Conservation (phyloP, 371 early-diverging fungal genomes). For the Quaeritorhiza haematococci region DNA sequence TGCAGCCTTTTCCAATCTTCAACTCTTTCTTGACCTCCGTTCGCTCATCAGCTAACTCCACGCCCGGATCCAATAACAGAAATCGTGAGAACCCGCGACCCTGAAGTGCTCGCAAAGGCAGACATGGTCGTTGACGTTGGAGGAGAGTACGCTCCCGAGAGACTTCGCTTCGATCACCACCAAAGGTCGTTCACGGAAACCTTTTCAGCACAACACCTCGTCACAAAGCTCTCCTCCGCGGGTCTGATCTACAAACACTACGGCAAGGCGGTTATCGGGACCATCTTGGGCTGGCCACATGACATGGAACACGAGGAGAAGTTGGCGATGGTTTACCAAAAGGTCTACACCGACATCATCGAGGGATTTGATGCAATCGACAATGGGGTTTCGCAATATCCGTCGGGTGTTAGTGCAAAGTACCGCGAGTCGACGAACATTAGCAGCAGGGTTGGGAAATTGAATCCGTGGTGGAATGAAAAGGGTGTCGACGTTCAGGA, state of each 20-base stretch:
- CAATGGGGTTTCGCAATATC: constrained; percentile 87
- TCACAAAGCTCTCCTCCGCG: constrained; percentile 88
- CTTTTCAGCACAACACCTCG: constrained; percentile 69
- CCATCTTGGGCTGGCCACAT: constrained; percentile 50
- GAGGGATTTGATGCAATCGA: constrained; percentile 41
- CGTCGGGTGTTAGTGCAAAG: constrained; percentile 65
- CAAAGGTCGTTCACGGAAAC: constrained; percentile 92
- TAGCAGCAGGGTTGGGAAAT: constrained; percentile 67
- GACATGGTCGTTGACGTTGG: constrained; percentile 98
- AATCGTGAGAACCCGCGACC: constrained; percentile 86
- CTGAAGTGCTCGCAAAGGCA: constrained; percentile 67
- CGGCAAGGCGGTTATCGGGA: constrained; percentile 73
- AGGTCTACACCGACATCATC: constrained; percentile 69
- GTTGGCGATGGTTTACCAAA: constrained; percentile 65
- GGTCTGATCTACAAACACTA: constrained; percentile 88
- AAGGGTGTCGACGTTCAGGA: constrained; percentile 48
- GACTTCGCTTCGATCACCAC: constrained; percentile 92
- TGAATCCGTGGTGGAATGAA: constrained; percentile 94
- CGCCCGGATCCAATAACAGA: constrained; percentile 15
- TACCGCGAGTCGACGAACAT: constrained; percentile 83
- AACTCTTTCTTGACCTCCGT: background rate
- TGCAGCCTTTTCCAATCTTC: background rate
- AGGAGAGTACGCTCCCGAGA: constrained; percentile 81
- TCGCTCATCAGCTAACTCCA: background rate
- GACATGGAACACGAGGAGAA: constrained; percentile 42